Conservation (phyloP, 352 stramenopile genomes). For the Globisporangium lucens region DNA sequence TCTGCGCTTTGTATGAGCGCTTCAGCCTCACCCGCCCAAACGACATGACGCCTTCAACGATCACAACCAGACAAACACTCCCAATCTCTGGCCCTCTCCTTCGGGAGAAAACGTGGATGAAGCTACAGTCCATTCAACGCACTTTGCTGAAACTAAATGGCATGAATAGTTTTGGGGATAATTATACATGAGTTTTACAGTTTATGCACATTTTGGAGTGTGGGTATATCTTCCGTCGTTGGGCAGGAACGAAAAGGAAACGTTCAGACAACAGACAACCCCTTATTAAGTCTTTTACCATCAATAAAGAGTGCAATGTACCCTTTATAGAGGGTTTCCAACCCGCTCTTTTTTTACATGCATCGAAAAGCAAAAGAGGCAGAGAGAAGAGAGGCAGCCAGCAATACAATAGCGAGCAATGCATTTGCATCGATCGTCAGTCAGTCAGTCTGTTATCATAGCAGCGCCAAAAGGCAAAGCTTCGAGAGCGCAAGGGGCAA, state of each 20-base stretch:
- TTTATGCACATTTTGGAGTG: too few species aligned
- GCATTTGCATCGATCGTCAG: neutral
- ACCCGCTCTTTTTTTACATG: slow-evolving; percentile 8
- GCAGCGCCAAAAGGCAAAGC: neutral
- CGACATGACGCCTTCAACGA: neutral
- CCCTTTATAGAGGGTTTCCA: too few species aligned
- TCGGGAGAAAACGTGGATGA: neutral
- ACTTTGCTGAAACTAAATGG: too few species aligned
- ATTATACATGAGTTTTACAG: too few species aligned
- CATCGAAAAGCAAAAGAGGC: slow-evolving; percentile 2
- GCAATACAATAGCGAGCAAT: neutral
- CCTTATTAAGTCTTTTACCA: too few species aligned
- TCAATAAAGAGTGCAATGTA: too few species aligned
- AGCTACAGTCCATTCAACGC: too few species aligned
- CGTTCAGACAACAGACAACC: neutral
- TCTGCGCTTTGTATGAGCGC: neutral
- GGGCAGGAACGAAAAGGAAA: neutral
- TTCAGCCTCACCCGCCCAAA: neutral
- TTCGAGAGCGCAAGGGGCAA: neutral
- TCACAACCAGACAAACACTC: neutral
- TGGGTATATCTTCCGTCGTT: too few species aligned
- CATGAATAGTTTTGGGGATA: too few species aligned
- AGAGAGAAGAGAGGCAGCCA: slow-evolving; percentile 1
- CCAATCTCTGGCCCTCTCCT: neutral
- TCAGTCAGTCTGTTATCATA: neutral